Conservation (phyloP, 2,329 filamentous ascomycete species). For the Fusarium bulbicola region DNA sequence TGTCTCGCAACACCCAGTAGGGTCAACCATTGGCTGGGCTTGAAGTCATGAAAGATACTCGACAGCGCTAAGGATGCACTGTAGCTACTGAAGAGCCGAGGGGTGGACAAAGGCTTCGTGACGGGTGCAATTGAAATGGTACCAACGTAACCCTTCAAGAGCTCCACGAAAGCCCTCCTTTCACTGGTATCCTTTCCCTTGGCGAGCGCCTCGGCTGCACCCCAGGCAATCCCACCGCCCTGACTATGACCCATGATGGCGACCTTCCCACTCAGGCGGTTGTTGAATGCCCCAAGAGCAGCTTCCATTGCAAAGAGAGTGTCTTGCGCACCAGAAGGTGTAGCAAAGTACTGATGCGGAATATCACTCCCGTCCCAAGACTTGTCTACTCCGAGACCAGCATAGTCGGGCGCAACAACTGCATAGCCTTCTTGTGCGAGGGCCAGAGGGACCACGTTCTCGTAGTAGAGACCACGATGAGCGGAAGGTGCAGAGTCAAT, state of each 20-base stretch:
- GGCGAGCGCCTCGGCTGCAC: conserved; percentile 36
- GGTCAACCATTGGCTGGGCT: conserved; percentile 21
- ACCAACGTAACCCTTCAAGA: conserved; percentile 11
- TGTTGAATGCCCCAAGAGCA: conserved; percentile 50
- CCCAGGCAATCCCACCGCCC: conserved; percentile 56
- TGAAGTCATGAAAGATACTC: conserved; percentile 21
- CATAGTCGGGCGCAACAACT: conserved; percentile 57
- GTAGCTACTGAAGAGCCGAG: neutral
- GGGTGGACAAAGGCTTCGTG: neutral
- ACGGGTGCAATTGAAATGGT: conserved; percentile 20
- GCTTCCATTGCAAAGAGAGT: conserved; percentile 54
- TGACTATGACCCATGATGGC: conserved; percentile 58
- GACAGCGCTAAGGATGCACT: neutral
- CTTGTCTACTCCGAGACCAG: conserved; percentile 52
- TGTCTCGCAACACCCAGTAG: conserved; percentile 14
- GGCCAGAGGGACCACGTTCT: conserved; percentile 48
- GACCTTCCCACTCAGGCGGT: conserved; percentile 47
- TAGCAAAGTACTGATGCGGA: conserved; percentile 52
- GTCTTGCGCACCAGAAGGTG: conserved; percentile 53
- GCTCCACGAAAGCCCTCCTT: neutral
- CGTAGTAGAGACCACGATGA: conserved; percentile 52
- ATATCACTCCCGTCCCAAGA: conserved; percentile 48
- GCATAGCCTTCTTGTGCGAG: conserved; percentile 53
- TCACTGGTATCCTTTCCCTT: conserved; percentile 11
- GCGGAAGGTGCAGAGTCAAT: conserved; percentile 50